phyloP scores from a whole-genome alignment of 257 asterid species.

The Ocimum tenuiflorum region DNA sequence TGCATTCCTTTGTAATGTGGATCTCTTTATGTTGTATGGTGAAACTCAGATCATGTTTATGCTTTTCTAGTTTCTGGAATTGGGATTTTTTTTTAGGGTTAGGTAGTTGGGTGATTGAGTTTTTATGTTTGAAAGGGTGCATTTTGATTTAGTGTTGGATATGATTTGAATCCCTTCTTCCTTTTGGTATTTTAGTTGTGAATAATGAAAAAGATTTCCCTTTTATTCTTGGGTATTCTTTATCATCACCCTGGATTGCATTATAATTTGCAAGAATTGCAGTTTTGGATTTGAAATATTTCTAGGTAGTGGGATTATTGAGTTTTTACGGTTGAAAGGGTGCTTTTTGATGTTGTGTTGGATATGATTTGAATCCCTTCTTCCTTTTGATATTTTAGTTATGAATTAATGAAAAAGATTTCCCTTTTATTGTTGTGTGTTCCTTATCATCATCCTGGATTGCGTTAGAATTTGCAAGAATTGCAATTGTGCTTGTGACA shows the following conservation, averaged over 20 bases:
- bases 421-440: not conserved
- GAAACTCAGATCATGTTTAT: not conserved
- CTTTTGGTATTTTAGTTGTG: not conserved
- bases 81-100: not conserved
- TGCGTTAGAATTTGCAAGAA: not conserved
- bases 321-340: not conserved
- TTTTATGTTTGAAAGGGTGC: conserved; percentile 5
- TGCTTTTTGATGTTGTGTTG: conserved; percentile 10
- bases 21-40: conserved; percentile 7
- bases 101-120: not conserved
- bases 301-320: no score
- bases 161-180: not conserved
- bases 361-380: not conserved
- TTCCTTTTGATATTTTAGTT: not conserved
- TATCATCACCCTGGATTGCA: not conserved
- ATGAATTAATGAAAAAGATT: not conserved
- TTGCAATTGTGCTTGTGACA: not conserved
- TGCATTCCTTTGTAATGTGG: conserved; percentile 18
- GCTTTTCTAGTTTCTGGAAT: not conserved
- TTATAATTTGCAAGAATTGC: not conserved
- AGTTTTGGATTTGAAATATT: no score
- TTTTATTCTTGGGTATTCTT: not conserved
- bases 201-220: not conserved
- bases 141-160: conserved; percentile 4
- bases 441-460: not conserved